A percentile compares a stretch with the other conserved stretches of the same genome.
These are phyloP conservation scores for Chlamydomonas sphaeroides DNA, from an alignment of 139 green algal genomes.

Conservation along the genomic window DNA sequence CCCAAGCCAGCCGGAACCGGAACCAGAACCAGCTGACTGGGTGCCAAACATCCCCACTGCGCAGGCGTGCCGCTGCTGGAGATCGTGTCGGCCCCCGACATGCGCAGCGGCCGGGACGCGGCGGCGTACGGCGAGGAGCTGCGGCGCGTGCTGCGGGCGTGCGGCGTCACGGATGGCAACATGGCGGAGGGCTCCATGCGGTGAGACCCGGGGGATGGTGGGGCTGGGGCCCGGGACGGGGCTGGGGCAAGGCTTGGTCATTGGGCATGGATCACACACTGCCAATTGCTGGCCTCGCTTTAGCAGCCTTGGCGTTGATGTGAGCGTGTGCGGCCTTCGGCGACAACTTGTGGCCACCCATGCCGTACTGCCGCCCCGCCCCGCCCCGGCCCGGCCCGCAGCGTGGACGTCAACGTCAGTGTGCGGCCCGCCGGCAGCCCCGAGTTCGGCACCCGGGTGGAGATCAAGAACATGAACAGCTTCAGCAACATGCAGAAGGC, in stretches of 20 bases:
- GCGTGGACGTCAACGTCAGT: conserved; percentile 85
- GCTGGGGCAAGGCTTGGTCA: no score
- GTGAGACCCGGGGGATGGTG: conserved; percentile 48
- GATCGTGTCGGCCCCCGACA: conserved; percentile 96
- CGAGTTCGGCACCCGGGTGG: conserved; percentile 94
- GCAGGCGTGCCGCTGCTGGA: conserved; percentile 85
- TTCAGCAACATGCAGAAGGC: conserved; percentile 96
- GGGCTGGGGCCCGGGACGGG: background rate
- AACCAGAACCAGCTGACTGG: no score
- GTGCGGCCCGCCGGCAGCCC: conserved; percentile 66
- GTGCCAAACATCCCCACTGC: background rate
- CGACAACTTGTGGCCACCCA: no score
- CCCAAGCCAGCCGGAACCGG: no score
- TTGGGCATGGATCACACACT: no score
- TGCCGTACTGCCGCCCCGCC: background rate
- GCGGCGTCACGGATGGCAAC: conserved; percentile 91
- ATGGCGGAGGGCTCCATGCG: conserved; percentile 92
- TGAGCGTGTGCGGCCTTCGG: no score
- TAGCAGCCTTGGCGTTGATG: background rate
- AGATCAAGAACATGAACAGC: conserved; percentile 99
- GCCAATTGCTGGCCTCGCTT: background rate
- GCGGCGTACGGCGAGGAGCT: conserved; percentile 93
- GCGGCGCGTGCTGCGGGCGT: conserved; percentile 85
- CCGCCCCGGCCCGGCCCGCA: background rate
- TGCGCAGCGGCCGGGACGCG: conserved; percentile 88